These are phyloP conservation scores for Xylaria bambusicola DNA, from an alignment of 495 filamentous ascomycete species.

Conservation along the genomic window DNA sequence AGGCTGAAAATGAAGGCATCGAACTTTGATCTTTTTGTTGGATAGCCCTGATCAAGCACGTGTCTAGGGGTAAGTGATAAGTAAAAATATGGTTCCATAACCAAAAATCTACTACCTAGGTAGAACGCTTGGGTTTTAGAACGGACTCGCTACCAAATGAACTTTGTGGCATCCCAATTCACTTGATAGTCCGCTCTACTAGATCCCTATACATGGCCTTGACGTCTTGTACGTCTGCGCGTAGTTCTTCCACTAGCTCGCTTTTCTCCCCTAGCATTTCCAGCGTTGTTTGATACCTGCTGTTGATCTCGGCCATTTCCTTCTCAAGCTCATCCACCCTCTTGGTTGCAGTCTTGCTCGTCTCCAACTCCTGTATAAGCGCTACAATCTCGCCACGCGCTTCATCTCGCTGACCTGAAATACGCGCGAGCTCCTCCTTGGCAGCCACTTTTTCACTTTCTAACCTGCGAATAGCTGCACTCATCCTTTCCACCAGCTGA, in stretches of 20 bases:
- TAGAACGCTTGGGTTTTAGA: conserved; percentile 10
- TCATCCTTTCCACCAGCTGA: conserved; percentile 96
- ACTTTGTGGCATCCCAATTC: conserved; percentile 3
- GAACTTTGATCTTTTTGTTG: conserved; percentile 48
- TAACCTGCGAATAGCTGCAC: conserved; percentile 82
- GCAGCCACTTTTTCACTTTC: conserved; percentile 86
- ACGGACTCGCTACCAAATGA: conserved; percentile 13
- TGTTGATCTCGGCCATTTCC: conserved; percentile 62
- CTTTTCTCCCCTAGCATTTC: conserved; percentile 98
- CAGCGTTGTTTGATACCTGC: conserved; percentile 83
- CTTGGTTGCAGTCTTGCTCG: conserved; percentile 59
- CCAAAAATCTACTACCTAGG: conserved; percentile 15
- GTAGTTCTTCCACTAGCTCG: conserved; percentile 87
- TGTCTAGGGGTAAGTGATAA: neutral
- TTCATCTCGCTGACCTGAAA: conserved; percentile 83
- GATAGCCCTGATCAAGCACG: neutral
- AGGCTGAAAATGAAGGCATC: conserved; percentile 84
- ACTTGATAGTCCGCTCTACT: conserved; percentile 75
- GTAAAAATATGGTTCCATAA: conserved; percentile 8
- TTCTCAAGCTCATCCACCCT: conserved; percentile 65
- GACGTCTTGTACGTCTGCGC: conserved; percentile 84
- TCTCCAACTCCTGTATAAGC: conserved; percentile 83
- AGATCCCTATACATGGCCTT: conserved; percentile 95
- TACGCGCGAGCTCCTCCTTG: conserved; percentile 79
- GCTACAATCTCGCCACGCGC: conserved; percentile 85